These are phyloP conservation scores for Baorangia bicolor DNA, from an alignment of 768 basidiomycete genomes.

Conservation along the genomic window DNA sequence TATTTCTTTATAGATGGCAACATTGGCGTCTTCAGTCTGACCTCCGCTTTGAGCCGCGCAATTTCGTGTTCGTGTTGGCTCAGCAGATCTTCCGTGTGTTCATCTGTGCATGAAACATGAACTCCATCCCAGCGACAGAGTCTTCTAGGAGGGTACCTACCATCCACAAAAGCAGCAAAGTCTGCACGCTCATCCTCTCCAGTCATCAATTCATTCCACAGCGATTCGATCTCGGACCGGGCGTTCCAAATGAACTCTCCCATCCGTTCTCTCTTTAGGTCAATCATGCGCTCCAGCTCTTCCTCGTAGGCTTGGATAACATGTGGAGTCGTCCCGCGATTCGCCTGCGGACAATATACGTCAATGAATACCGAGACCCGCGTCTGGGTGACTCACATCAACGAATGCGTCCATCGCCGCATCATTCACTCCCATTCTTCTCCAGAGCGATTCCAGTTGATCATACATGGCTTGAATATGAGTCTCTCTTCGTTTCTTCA, in stretches of 20 bases:
- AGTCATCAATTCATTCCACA: slow-evolving; percentile 87
- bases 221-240: slow-evolving; percentile 69
- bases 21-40: slow-evolving; percentile 72
- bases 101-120: slow-evolving; percentile 46
- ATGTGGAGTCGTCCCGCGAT: slow-evolving; percentile 79
- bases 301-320: slow-evolving; percentile 81
- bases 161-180: slow-evolving; percentile 81
- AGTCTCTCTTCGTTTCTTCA: slow-evolving; percentile 71
- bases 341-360: slow-evolving; percentile 21
- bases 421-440: slow-evolving; percentile 76
- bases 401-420: slow-evolving; percentile 90
- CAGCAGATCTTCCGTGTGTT: slow-evolving; percentile 86
- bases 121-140: neutral
- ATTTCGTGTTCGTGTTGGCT: slow-evolving; percentile 86
- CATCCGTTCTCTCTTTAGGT: slow-evolving; percentile 86
- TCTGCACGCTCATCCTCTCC: slow-evolving; percentile 79
- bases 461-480: slow-evolving; percentile 95
- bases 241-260: slow-evolving; percentile 80
- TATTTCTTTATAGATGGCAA: slow-evolving; percentile 81
- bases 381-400: slow-evolving; percentile 42
- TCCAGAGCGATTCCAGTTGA: slow-evolving; percentile 89
- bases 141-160: slow-evolving; percentile 40
- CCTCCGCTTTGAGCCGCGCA: slow-evolving; percentile 75
- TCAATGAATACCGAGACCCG: neutral
- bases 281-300: slow-evolving; percentile 88